Conservation (phyloP, 1,284 basidiomycete species). For the Chiua sp. region DNA sequence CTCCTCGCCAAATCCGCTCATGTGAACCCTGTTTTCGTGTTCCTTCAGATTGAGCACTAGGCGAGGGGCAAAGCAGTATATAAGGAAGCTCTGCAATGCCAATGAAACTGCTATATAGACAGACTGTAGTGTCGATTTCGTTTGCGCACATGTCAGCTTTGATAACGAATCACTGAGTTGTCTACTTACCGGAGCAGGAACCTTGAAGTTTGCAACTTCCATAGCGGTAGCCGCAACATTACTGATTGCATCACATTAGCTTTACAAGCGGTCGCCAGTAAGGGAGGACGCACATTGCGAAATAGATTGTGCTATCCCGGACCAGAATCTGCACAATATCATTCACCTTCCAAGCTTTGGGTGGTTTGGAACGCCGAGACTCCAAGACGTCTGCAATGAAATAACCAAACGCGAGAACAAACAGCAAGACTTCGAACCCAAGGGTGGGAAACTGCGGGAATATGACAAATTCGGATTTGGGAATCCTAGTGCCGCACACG, state of each 20-base stretch:
- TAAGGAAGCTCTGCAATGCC: slow-evolving; percentile 21
- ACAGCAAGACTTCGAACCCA: slow-evolving; percentile 20
- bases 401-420: slow-evolving; percentile 18
- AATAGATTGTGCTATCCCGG: slow-evolving; percentile 26
- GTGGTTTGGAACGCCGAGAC: not conserved
- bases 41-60: slow-evolving; percentile 23
- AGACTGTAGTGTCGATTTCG: not conserved
- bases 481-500: slow-evolving; percentile 9
- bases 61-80: slow-evolving; percentile 23
- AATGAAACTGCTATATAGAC: slow-evolving; percentile 15
- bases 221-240: slow-evolving; percentile 3
- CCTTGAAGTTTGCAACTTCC: slow-evolving; percentile 4
- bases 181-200: slow-evolving; percentile 7
- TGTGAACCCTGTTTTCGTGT: slow-evolving; percentile 12
- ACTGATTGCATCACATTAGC: slow-evolving; percentile 2
- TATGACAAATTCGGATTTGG: not conserved
- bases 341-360: slow-evolving; percentile 1
- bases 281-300: slow-evolving; percentile 16
- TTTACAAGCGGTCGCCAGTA: not conserved
- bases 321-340: slow-evolving; percentile 21
- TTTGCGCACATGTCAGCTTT: not conserved
- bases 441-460: slow-evolving; percentile 6
- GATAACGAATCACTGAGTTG: not conserved
- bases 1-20: slow-evolving; percentile 4
- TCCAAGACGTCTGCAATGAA: slow-evolving; percentile 4